Evolutionary conservation across 768 basidiomycete species (phyloP), one percentile per base, ranked within the genome.

Genomic region (Dacryopinax primogenitus): DNA sequence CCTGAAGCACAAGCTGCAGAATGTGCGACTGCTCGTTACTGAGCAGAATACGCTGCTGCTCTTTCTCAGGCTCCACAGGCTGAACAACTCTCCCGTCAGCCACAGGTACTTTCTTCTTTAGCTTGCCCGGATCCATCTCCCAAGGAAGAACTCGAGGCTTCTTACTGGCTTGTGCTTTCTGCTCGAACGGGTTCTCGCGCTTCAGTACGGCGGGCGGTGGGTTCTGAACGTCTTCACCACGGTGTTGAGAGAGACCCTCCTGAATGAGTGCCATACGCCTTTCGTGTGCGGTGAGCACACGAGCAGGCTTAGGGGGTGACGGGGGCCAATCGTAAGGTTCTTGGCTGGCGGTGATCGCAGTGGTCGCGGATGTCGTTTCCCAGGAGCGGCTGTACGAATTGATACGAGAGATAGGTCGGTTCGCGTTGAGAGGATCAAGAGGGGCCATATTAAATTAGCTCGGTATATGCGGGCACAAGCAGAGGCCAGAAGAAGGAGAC

Each of bases 11-110:
- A 35, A 96, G 78, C 66, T 82, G 80, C 67, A 96, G 77, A 61
- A 99, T 90, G 66, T 87, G 82, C 63, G 78, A 85, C 75, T 99
- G 96, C 72, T 98, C 94, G 66, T 81, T 76, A 74, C 92, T 95
- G 66, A 98, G 78, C 68, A 83, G 81, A 21, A 92, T 73, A 68
- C 75, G 74, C 51, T 76, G 75, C 67, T 71, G 72, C 51, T 58
- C 51, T 18, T 58, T 32, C 51, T 4, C 30, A 13, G 51, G 11
- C 32, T 58, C 51, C 23, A 32, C 9, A 4, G 23, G 23, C 9
- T 23, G 51, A 11, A 30, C 32, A 58, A 15, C 15, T 18, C 51
- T 13, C 51, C 26, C 51, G 15, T 58, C 51, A 18, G 26, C 51
- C 3, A 58, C 30, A 30, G 51, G 26, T 26, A 23, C 51, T 30